Percentiles rank a stretch among this genome's conserved stretches.
phyloP scores from a whole-genome alignment of 116 monocot genomes.

The Dioscorea cayenensis region DNA sequence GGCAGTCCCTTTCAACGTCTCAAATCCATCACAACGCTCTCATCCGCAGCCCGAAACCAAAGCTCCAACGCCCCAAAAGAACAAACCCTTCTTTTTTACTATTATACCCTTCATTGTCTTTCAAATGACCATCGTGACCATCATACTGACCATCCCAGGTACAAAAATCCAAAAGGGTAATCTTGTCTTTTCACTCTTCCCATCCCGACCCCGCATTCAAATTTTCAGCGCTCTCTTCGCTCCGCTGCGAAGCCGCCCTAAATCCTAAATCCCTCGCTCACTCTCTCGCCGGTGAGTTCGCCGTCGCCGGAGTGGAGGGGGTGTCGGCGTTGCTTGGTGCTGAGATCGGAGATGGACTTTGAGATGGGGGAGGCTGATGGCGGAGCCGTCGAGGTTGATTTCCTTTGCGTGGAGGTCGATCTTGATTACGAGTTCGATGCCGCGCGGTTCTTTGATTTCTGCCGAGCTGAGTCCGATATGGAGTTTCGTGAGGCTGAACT shows the following conservation, averaged over 20 bases:
- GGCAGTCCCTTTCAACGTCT: too few species aligned
- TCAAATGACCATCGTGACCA: neutral
- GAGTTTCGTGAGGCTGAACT: conserved; percentile 44
- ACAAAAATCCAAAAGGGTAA: too few species aligned
- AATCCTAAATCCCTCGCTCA: neutral
- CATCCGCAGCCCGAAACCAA: neutral
- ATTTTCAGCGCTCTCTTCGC: conserved; percentile 20
- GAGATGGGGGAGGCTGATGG: conserved; percentile 26
- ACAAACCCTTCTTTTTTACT: neutral
- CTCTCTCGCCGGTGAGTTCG: neutral
- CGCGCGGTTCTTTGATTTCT: conserved; percentile 58
- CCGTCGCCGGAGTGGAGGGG: neutral
- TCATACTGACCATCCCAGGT: neutral
- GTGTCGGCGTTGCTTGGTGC: neutral
- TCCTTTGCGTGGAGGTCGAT: conserved; percentile 37
- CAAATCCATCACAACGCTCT: too few species aligned
- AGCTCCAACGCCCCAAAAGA: neutral
- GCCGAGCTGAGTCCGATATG: conserved; percentile 31
- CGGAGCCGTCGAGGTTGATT: conserved; percentile 12
- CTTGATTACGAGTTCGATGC: conserved; percentile 89
- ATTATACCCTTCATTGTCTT: neutral
- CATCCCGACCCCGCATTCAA: conserved; percentile 46
- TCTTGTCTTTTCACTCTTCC: neutral
- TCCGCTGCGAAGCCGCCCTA: neutral
- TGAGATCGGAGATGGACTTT: conserved; percentile 29